Percentiles rank a stretch among this genome's conserved stretches.
Conservation (phyloP, 2,329 filamentous ascomycete genomes). For the Drechmeria coniospora region DNA sequence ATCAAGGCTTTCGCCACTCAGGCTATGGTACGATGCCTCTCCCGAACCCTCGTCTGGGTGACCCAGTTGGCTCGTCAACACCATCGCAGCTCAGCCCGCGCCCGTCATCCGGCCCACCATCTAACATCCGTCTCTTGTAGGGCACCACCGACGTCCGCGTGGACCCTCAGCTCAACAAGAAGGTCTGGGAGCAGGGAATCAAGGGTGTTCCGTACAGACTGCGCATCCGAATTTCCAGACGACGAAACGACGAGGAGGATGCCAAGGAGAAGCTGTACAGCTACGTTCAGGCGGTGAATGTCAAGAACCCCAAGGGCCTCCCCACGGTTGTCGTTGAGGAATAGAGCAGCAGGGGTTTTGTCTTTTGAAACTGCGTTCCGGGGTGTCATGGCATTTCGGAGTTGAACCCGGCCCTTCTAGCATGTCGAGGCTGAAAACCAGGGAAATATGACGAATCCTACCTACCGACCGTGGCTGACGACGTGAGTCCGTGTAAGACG, state of each 20-base stretch:
- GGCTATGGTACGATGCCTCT: conserved; percentile 68
- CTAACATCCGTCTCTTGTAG: too few relatives aligned
- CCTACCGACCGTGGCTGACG: conserved; percentile 4
- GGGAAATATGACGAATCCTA: conserved; percentile 20
- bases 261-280: conserved; percentile 99
- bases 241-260: conserved; percentile 99
- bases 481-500: background rate
- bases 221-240: conserved; percentile 95
- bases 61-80: too few relatives aligned
- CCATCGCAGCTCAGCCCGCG: too few relatives aligned
- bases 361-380: conserved; percentile 24
- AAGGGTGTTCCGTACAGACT: conserved; percentile 98
- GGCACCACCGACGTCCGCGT: conserved; percentile 94
- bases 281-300: conserved; percentile 98
- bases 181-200: conserved; percentile 98
- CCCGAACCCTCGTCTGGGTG: background rate
- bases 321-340: conserved; percentile 77
- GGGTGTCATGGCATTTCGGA: conserved; percentile 30
- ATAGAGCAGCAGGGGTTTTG: conserved; percentile 28
- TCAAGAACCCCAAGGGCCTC: conserved; percentile 98
- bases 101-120: too few relatives aligned
- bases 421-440: conserved; percentile 24
- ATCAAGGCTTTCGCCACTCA: conserved; percentile 86
- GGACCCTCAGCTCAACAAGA: conserved; percentile 99
- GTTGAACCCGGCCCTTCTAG: conserved; percentile 30